A percentile compares a stretch with the other conserved stretches of the same genome.
Evolutionary conservation across 2,329 filamentous ascomycete genomes (phyloP).

Genomic region (Sphaerulina vaccinii): DNA sequence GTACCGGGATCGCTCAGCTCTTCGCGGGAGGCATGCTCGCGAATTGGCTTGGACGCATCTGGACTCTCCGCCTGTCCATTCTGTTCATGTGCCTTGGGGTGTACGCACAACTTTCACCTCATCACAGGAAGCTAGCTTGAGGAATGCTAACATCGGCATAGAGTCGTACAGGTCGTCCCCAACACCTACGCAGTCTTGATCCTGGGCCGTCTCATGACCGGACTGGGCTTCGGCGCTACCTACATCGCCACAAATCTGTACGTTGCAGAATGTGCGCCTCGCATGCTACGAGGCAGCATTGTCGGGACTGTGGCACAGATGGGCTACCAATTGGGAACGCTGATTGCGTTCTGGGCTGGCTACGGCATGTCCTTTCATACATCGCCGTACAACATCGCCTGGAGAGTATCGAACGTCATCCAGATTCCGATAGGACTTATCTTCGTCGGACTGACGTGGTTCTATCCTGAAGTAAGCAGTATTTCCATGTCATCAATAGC

Average conservation of each 20-base stretch:
- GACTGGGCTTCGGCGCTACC: constrained; percentile 44
- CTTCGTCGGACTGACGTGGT: too few species aligned
- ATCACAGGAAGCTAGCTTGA: not conserved
- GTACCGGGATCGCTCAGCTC: constrained; percentile 43
- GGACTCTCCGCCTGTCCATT: constrained; percentile 44
- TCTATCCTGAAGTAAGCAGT: too few species aligned
- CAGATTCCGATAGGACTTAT: too few species aligned
- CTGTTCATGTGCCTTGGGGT: constrained; percentile 43
- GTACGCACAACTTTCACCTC: constrained; percentile 19
- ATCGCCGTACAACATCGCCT: constrained; percentile 46
- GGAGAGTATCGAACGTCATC: constrained; percentile 45
- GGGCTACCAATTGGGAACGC: constrained; percentile 46
- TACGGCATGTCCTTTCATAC: constrained; percentile 46
- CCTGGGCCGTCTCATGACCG: constrained; percentile 43
- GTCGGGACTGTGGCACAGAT: constrained; percentile 45
- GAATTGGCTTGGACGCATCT: constrained; percentile 40
- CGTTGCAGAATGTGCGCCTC: constrained; percentile 45
- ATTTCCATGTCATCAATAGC: too few species aligned
- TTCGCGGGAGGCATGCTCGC: constrained; percentile 43
- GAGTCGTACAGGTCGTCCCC: constrained; percentile 43
- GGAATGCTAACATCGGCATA: constrained; percentile 22
- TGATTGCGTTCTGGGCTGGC: constrained; percentile 48
- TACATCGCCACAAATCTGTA: constrained; percentile 47
- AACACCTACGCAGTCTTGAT: constrained; percentile 45
- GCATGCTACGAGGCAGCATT: constrained; percentile 42